Evolutionary conservation across 371 early-diverging fungal genomes (phyloP).

Genomic region (Coemansia sp.): DNA sequence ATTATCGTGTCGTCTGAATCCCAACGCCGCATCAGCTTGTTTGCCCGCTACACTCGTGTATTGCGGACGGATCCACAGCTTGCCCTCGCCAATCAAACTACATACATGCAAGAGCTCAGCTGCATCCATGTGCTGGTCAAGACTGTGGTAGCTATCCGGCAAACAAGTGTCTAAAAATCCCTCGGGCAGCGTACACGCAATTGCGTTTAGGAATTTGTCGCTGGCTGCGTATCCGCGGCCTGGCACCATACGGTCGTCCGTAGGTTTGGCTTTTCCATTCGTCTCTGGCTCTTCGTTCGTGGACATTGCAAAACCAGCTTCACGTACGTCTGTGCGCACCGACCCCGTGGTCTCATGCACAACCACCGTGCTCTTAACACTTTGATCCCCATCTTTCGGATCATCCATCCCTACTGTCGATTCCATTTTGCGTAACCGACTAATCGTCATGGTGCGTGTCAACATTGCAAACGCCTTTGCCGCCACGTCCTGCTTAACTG

Average conservation of each 20-base stretch:
- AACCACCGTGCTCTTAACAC: conserved; percentile 11
- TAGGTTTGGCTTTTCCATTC: background rate
- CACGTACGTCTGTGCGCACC: conserved; percentile 9
- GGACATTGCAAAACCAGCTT: background rate
- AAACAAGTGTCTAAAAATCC: background rate
- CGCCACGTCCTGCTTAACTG: background rate
- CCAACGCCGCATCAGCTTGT: conserved; percentile 7
- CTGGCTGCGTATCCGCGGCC: conserved; percentile 31
- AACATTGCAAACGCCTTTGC: background rate
- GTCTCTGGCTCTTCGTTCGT: background rate
- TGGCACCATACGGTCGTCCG: conserved; percentile 21
- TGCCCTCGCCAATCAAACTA: conserved; percentile 16
- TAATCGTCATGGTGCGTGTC: conserved; percentile 5
- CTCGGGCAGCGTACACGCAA: conserved; percentile 13
- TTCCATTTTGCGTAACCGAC: conserved; percentile 13
- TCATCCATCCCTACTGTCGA: conserved; percentile 19
- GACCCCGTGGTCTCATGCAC: conserved; percentile 30
- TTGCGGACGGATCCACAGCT: conserved; percentile 35
- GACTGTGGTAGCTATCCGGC: background rate
- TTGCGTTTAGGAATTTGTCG: conserved; percentile 19
- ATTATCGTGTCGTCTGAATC: conserved; percentile 12
- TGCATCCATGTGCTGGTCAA: background rate
- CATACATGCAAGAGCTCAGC: conserved; percentile 20
- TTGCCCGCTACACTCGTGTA: background rate
- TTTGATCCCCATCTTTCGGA: background rate